These are phyloP conservation scores for Daldinia concentrica DNA, from an alignment of 495 filamentous ascomycete species.

Conservation along the genomic window DNA sequence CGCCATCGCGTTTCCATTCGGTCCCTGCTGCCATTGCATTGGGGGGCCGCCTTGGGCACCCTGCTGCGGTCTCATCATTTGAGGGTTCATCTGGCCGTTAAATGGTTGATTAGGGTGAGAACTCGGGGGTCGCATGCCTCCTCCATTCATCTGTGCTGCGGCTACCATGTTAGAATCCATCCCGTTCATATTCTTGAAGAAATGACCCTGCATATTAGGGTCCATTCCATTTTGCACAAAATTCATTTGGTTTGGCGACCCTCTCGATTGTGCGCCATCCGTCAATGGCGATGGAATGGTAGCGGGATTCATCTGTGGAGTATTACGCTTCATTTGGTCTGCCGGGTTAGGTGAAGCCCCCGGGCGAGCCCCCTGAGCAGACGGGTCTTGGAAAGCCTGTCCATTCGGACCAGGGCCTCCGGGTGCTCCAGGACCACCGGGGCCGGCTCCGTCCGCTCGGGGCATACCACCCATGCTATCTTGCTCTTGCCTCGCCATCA, in stretches of 20 bases:
- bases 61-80: slow-evolving; percentile 53
- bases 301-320: slow-evolving; percentile 83
- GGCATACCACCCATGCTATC: slow-evolving; percentile 69
- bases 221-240: slow-evolving; percentile 75
- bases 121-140: slow-evolving; percentile 81
- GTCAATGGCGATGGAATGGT: slow-evolving; percentile 86
- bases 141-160: slow-evolving; percentile 66
- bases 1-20: slow-evolving; percentile 71
- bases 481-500: slow-evolving; percentile 98
- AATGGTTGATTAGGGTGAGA: slow-evolving; percentile 76
- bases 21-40: slow-evolving; percentile 69
- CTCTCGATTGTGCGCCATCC: slow-evolving; percentile 76
- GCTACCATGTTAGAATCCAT: slow-evolving; percentile 67
- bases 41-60: slow-evolving; percentile 49
- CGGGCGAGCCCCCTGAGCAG: slow-evolving; percentile 80
- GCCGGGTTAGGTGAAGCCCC: slow-evolving; percentile 89
- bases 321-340: slow-evolving; percentile 88
- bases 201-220: slow-evolving; percentile 68
- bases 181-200: slow-evolving; percentile 59
- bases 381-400: slow-evolving; percentile 72
- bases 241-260: slow-evolving; percentile 84
- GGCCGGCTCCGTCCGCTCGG: slow-evolving; percentile 63
- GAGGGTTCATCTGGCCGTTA: slow-evolving; percentile 72
- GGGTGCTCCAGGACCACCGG: slow-evolving; percentile 65
- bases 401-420: slow-evolving; percentile 62